Percentiles rank a stretch among this genome's conserved stretches.
Evolutionary conservation across 2,329 filamentous ascomycete genomes (phyloP).

Genomic region (Rhynchosporium agropyri): DNA sequence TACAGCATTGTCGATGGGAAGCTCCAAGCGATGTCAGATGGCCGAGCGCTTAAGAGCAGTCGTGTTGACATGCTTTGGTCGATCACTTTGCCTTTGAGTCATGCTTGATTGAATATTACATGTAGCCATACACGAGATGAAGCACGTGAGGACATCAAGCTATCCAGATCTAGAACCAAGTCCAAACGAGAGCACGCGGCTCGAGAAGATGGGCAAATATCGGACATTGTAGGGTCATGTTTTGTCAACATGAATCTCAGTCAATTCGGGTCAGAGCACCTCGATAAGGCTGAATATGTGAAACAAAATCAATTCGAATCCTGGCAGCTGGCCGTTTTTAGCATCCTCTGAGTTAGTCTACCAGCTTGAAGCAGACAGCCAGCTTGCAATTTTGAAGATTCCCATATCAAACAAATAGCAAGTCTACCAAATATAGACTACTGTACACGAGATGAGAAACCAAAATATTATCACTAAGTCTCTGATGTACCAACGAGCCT

Average conservation of each 20-base stretch:
- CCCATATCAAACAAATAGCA: no score
- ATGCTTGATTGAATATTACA: not conserved
- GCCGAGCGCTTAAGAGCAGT: conserved; percentile 9
- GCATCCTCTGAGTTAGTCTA: not conserved
- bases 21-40: conserved; percentile 15
- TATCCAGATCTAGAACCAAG: not conserved
- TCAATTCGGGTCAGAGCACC: not conserved
- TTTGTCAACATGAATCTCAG: not conserved
- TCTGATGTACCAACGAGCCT: no score
- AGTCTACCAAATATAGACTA: no score
- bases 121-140: not conserved
- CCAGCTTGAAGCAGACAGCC: no score
- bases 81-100: conserved; percentile 12
- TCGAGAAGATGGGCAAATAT: not conserved
- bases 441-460: no score
- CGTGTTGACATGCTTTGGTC: conserved; percentile 18
- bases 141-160: not conserved
- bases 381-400: no score
- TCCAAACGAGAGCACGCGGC: not conserved
- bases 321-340: not conserved
- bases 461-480: no score
- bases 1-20: conserved; percentile 3
- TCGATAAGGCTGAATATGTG: not conserved
- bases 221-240: not conserved
- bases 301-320: not conserved